Conservation (phyloP, 2,329 filamentous ascomycete species). For the Fusarium duplospermum region DNA sequence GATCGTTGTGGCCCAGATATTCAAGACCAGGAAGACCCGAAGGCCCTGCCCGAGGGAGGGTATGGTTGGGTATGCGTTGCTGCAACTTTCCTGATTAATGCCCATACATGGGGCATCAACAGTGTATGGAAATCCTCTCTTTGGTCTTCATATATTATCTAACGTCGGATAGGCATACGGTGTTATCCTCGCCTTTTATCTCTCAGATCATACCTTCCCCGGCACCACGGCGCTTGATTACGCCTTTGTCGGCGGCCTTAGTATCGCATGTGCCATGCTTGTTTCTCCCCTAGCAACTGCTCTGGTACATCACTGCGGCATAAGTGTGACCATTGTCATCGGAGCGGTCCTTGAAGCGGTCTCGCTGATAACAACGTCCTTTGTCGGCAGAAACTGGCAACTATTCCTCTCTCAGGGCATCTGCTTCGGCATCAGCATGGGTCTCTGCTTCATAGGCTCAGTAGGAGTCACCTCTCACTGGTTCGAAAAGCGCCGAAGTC, state of each 20-base stretch:
- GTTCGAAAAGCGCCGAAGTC: slow-evolving; percentile 66
- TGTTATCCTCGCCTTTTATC: slow-evolving; percentile 14
- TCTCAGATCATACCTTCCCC: slow-evolving; percentile 59
- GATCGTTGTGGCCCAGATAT: neutral
- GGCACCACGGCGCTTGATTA: slow-evolving; percentile 65
- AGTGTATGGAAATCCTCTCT: neutral
- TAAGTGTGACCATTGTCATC: slow-evolving; percentile 55
- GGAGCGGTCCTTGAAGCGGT: slow-evolving; percentile 63
- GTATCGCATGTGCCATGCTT: slow-evolving; percentile 57
- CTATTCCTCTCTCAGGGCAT: slow-evolving; percentile 70
- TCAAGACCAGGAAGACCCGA: neutral
- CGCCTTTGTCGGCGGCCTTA: slow-evolving; percentile 70
- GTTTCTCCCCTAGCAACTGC: slow-evolving; percentile 55
- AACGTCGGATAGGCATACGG: slow-evolving; percentile 6
- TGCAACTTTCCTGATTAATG: slow-evolving; percentile 50
- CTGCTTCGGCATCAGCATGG: slow-evolving; percentile 70
- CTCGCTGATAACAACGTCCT: slow-evolving; percentile 65
- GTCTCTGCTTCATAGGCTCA: slow-evolving; percentile 67
- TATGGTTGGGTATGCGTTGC: slow-evolving; percentile 57
- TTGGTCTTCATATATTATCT: neutral
- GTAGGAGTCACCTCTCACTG: slow-evolving; percentile 70
- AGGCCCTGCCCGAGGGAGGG: slow-evolving; percentile 58
- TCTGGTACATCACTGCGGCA: slow-evolving; percentile 34
- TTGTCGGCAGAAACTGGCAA: slow-evolving; percentile 67
- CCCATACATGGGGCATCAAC: slow-evolving; percentile 56